phyloP scores from a whole-genome alignment of 306 rosid species.

The Dryas drummondii region DNA sequence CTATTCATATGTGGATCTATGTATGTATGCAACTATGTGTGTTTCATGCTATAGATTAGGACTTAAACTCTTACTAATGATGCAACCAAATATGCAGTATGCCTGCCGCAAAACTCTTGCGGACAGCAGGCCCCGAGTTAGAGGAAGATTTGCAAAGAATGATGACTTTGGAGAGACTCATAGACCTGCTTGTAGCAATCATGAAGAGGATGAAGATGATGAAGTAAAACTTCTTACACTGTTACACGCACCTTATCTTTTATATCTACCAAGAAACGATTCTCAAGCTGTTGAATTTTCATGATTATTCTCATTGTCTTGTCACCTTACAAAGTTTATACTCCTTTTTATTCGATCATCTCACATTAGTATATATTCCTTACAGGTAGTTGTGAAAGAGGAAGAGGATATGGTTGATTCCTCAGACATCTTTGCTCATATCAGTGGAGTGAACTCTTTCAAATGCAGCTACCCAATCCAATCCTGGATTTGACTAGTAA shows the following conservation, averaged over 20 bases:
- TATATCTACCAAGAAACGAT: not conserved
- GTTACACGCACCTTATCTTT: not conserved
- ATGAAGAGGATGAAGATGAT: constrained; percentile 83
- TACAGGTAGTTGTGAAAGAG: constrained; percentile 86
- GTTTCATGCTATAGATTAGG: not conserved
- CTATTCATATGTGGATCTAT: not conserved
- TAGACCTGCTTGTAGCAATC: constrained; percentile 60
- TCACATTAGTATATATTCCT: not conserved
- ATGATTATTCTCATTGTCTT: constrained; percentile 19
- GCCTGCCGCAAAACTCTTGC: constrained; percentile 97
- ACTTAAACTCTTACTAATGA: constrained; percentile 26
- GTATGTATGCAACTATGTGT: not conserved
- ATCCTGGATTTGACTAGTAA: constrained; percentile 68
- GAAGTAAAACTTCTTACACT: constrained; percentile 54
- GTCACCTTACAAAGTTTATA: constrained; percentile 4
- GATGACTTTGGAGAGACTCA: constrained; percentile 80
- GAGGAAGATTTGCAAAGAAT: constrained; percentile 97
- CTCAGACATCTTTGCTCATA: constrained; percentile 90
- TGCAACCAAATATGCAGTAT: constrained; percentile 53
- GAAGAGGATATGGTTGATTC: constrained; percentile 96
- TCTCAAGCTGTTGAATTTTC: constrained; percentile 24
- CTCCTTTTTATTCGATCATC: not conserved
- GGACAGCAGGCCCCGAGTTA: constrained; percentile 90
- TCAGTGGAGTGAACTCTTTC: constrained; percentile 99
- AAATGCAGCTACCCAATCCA: constrained; percentile 86